Conservation (phyloP, 2,329 filamentous ascomycete species). For the Fusarium armeniacum region DNA sequence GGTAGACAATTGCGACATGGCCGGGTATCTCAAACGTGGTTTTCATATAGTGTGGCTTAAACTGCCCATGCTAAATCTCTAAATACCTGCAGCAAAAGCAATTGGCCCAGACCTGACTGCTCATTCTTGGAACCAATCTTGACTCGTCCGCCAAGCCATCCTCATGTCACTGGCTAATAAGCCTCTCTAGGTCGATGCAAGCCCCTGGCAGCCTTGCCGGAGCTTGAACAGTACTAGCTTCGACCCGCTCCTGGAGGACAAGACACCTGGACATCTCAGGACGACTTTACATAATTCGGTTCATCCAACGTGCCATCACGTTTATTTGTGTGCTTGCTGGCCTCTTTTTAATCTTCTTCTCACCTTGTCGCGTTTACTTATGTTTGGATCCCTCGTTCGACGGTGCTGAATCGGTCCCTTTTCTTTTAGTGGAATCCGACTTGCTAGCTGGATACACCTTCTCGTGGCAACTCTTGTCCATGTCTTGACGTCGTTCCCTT, state of each 20-base stretch:
- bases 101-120: constrained; percentile 32
- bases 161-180: constrained; percentile 34
- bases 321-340: constrained; percentile 35
- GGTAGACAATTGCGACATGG: not conserved
- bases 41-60: constrained; percentile 22
- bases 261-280: constrained; percentile 48
- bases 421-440: constrained; percentile 27
- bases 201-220: constrained; percentile 50
- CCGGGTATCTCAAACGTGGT: constrained; percentile 1
- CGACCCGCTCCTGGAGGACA: constrained; percentile 44
- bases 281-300: constrained; percentile 26
- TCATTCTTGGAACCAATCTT: constrained; percentile 28
- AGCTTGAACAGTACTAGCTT: constrained; percentile 48
- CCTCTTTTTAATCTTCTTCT: constrained; percentile 35
- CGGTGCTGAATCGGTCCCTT: constrained; percentile 31
- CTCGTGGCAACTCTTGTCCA: constrained; percentile 34
- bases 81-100: constrained; percentile 19
- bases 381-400: constrained; percentile 28
- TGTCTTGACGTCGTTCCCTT: constrained; percentile 36
- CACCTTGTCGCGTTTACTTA: constrained; percentile 24
- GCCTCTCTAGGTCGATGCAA: constrained; percentile 39
- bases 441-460: constrained; percentile 19
- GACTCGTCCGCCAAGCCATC: constrained; percentile 23
- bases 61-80: constrained; percentile 7
- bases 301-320: constrained; percentile 29